A percentile compares a stretch with the other conserved stretches of the same genome.
Evolutionary conservation across 169 alveolate genomes (phyloP).

Genomic region (Babesia ovis): DNA sequence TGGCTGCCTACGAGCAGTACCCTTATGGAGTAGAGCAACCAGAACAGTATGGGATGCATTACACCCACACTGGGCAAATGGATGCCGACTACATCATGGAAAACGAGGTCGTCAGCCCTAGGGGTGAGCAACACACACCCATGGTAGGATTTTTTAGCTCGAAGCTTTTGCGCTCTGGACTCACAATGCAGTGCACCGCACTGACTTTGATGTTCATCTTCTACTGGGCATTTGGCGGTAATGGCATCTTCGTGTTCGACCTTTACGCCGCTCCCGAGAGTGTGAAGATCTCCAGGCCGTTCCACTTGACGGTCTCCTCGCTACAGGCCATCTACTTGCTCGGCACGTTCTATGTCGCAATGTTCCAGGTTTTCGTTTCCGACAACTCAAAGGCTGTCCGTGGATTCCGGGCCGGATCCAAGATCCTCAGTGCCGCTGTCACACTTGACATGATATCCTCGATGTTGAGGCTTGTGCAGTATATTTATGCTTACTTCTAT

Average conservation of each 20-base stretch:
- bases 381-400: constrained; percentile 83
- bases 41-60: constrained; percentile 42
- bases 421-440: constrained; percentile 82
- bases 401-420: constrained; percentile 87
- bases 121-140: constrained; percentile 86
- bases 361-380: constrained; percentile 84
- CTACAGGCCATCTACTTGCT: constrained; percentile 79
- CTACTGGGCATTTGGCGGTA: constrained; percentile 85
- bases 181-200: constrained; percentile 75
- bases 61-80: constrained; percentile 58
- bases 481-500: constrained; percentile 79
- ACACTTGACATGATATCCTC: constrained; percentile 79
- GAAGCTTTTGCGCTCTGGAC: constrained; percentile 76
- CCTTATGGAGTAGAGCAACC: constrained; percentile 35
- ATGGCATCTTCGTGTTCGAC: constrained; percentile 81
- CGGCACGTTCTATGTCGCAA: constrained; percentile 80
- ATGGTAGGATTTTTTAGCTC: constrained; percentile 79
- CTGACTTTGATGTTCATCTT: constrained; percentile 79
- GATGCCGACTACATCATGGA: constrained; percentile 75
- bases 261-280: constrained; percentile 84
- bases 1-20: constrained; percentile 49
- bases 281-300: constrained; percentile 78
- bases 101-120: constrained; percentile 74
- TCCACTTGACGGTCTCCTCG: constrained; percentile 78
- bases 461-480: constrained; percentile 79